Percentiles rank a stretch among this genome's conserved stretches.
phyloP scores from a whole-genome alignment of 192 early-diverging fungal genomes.

The Backusella australiensis region DNA sequence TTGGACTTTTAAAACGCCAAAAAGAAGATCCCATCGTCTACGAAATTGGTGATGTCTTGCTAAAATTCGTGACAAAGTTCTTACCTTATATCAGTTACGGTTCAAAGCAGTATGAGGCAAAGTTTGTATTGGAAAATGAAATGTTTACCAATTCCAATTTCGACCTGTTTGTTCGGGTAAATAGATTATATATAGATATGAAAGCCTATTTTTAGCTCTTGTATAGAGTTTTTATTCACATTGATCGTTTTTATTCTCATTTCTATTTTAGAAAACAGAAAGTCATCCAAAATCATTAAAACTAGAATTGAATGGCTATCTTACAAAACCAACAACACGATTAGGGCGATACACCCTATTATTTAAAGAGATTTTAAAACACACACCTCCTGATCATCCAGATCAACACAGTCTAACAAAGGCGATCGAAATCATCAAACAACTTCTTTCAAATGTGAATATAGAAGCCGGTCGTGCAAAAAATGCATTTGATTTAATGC shows the following conservation, averaged over 20 bases:
- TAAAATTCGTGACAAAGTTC: constrained; percentile 55
- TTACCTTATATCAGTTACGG: constrained; percentile 85
- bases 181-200: background rate
- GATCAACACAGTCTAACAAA: constrained; percentile 71
- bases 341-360: constrained; percentile 84
- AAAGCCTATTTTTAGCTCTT: background rate
- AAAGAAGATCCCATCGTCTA: constrained; percentile 58
- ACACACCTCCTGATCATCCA: constrained; percentile 74
- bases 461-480: constrained; percentile 83
- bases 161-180: constrained; percentile 73
- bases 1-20: constrained; percentile 53
- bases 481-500: constrained; percentile 78
- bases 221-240: constrained; percentile 22
- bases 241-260: background rate
- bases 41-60: constrained; percentile 73
- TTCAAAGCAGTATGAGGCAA: constrained; percentile 79
- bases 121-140: constrained; percentile 84
- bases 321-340: constrained; percentile 85
- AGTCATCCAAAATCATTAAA: constrained; percentile 76
- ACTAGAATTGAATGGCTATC: constrained; percentile 81
- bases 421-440: constrained; percentile 68
- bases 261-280: constrained; percentile 55
- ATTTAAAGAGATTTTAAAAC: constrained; percentile 76
- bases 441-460: constrained; percentile 82
- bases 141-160: constrained; percentile 62